A percentile compares a stretch with the other conserved stretches of the same genome.
phyloP scores from a whole-genome alignment of 345 rosid species.

The Salix dunnii region DNA sequence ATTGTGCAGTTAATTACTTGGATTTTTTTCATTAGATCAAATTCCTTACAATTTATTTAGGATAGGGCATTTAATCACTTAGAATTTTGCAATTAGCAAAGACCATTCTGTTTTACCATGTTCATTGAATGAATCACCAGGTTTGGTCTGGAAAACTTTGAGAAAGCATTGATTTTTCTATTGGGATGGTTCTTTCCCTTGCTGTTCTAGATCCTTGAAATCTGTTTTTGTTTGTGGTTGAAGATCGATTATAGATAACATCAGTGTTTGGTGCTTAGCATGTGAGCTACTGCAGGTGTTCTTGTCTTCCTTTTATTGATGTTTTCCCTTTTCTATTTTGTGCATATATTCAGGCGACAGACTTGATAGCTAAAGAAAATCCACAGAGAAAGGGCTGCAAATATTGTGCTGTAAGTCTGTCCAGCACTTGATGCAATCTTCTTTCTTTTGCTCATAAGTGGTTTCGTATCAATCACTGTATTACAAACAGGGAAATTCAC shows the following conservation, averaged over 20 bases:
- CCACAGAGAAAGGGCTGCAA: constrained; percentile 49
- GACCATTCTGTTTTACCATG: not conserved
- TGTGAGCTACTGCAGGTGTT: not conserved
- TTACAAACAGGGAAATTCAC: constrained; percentile 33
- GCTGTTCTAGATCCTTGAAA: not conserved
- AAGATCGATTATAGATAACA: not conserved
- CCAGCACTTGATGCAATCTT: constrained; percentile 2
- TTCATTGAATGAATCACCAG: not conserved
- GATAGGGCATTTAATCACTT: too few relatives aligned
- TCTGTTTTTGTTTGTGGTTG: not conserved
- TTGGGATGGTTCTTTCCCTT: not conserved
- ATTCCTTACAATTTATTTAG: too few relatives aligned
- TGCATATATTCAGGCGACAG: constrained; percentile 36
- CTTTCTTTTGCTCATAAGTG: not conserved
- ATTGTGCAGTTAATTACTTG: too few relatives aligned
- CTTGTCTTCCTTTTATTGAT: not conserved
- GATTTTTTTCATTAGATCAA: too few relatives aligned
- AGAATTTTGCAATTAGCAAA: too few relatives aligned
- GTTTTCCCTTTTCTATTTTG: constrained; percentile 12
- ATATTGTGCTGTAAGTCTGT: constrained; percentile 69
- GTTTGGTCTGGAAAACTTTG: not conserved
- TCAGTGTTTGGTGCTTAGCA: not conserved
- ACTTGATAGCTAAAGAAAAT: constrained; percentile 25
- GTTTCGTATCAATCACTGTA: constrained; percentile 12
- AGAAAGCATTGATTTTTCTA: not conserved